Percentiles rank a stretch among this genome's conserved stretches.
Conservation (phyloP, 805 yeast species). For the Grigorovia jiainica region DNA sequence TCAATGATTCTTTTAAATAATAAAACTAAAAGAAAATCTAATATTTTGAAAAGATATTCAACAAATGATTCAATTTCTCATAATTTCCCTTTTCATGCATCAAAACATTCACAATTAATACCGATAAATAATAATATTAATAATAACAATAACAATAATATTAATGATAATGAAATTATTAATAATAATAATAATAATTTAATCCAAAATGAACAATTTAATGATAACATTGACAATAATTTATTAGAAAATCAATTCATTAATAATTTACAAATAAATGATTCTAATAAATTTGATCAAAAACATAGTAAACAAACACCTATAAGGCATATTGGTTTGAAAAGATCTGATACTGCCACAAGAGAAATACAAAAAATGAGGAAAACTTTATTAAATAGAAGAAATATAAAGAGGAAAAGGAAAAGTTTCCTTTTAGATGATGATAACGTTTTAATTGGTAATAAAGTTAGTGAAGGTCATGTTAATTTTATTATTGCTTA, state of each 20-base stretch:
- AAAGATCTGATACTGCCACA: conserved; percentile 31
- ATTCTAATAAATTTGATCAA: not conserved
- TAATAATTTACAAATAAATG: not conserved
- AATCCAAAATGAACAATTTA: not conserved
- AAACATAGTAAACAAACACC: conserved; percentile 4
- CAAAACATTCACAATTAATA: conserved; percentile 28
- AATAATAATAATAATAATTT: not conserved
- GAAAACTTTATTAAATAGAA: conserved; percentile 36
- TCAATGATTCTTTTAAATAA: conserved; percentile 20
- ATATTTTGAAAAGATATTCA: conserved; percentile 9
- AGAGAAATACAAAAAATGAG: conserved; percentile 44
- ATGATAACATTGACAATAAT: not conserved
- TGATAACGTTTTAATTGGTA: conserved; percentile 55
- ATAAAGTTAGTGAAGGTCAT: conserved; percentile 85
- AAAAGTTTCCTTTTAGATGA: conserved; percentile 40
- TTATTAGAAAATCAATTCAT: not conserved
- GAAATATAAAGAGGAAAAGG: conserved; percentile 35
- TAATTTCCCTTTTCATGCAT: conserved; percentile 27
- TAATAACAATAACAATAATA: not conserved
- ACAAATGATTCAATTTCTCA: conserved; percentile 20
- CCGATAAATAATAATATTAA: conserved; percentile 16
- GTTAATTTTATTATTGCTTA: conserved; percentile 89
- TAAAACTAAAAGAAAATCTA: conserved; percentile 15
- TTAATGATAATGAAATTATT: not conserved
- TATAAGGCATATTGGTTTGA: conserved; percentile 16